phyloP scores from a whole-genome alignment of 345 rosid species.

The Aquilaria malaccensis region DNA sequence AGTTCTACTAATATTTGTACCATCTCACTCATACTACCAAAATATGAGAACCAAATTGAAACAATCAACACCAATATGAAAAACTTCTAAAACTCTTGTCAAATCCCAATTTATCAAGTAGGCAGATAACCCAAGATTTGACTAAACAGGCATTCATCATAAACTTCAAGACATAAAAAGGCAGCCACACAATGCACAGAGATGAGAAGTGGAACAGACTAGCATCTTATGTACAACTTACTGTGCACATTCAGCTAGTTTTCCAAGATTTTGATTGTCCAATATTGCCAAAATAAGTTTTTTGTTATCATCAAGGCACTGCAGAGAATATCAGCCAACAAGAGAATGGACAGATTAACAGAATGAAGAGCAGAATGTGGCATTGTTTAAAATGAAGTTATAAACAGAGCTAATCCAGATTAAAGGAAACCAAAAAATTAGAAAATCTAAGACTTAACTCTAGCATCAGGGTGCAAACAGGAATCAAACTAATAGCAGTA shows the following conservation, averaged over 20 bases:
- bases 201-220: too few relatives aligned
- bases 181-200: not conserved
- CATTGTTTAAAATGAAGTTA: not conserved
- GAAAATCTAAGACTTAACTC: not conserved
- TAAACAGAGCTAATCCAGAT: not conserved
- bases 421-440: too few relatives aligned
- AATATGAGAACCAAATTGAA: too few relatives aligned
- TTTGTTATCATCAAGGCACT: conserved; percentile 95
- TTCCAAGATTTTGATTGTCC: conserved; percentile 92
- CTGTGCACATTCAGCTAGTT: conserved; percentile 89
- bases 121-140: too few relatives aligned
- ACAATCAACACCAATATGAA: too few relatives aligned
- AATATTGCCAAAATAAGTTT: conserved; percentile 77
- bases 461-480: not conserved
- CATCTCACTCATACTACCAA: too few relatives aligned
- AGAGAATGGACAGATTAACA: not conserved
- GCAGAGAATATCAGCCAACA: conserved; percentile 24
- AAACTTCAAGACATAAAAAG: not conserved
- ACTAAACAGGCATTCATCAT: not conserved
- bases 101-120: too few relatives aligned
- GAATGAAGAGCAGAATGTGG: not conserved
- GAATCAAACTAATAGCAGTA: not conserved
- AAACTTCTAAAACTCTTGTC: not conserved
- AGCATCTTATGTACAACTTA: conserved; percentile 26
- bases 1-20: too few relatives aligned